phyloP scores from a whole-genome alignment of 495 filamentous ascomycete species.

The Pyrenula aspistea region DNA sequence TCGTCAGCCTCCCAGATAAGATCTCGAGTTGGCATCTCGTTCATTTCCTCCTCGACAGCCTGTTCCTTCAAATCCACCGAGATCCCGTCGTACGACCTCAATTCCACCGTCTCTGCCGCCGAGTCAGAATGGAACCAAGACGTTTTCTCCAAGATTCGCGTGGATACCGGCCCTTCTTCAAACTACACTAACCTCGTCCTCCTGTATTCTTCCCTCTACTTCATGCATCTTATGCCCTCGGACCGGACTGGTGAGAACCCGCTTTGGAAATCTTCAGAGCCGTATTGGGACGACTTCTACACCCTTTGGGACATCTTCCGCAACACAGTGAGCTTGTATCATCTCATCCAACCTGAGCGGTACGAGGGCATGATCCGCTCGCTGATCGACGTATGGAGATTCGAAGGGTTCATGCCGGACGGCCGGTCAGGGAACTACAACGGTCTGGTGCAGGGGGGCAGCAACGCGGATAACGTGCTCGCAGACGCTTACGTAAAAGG shows the following conservation, averaged over 20 bases:
- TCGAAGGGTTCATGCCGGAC: constrained; percentile 56
- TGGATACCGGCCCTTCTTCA: constrained; percentile 34
- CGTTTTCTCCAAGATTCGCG: constrained; percentile 45
- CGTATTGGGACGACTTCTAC: constrained; percentile 41
- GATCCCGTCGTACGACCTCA: constrained; percentile 29
- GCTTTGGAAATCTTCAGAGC: constrained; percentile 50
- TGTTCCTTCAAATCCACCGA: constrained; percentile 46
- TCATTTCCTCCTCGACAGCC: constrained; percentile 49
- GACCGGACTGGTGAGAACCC: constrained; percentile 67
- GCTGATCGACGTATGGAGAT: constrained; percentile 57
- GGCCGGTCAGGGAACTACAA: constrained; percentile 61
- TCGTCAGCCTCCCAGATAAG: constrained; percentile 21
- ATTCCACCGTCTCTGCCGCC: constrained; percentile 29
- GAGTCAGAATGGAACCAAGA: constrained; percentile 45
- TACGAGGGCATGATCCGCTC: constrained; percentile 59
- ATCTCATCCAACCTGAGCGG: constrained; percentile 48
- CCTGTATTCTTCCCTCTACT: constrained; percentile 57
- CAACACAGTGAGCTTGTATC: constrained; percentile 48
- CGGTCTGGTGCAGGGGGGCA: constrained; percentile 59
- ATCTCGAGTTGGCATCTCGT: constrained; percentile 61
- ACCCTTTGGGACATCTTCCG: constrained; percentile 50
- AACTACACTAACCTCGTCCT: constrained; percentile 41
- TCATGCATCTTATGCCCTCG: constrained; percentile 58
- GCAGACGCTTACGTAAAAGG: constrained; percentile 69
- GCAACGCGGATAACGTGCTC: constrained; percentile 61